Evolutionary conservation across 805 yeast species (phyloP), one percentile per base, ranked within the genome.

Genomic region (Starmerella stigmatis): DNA sequence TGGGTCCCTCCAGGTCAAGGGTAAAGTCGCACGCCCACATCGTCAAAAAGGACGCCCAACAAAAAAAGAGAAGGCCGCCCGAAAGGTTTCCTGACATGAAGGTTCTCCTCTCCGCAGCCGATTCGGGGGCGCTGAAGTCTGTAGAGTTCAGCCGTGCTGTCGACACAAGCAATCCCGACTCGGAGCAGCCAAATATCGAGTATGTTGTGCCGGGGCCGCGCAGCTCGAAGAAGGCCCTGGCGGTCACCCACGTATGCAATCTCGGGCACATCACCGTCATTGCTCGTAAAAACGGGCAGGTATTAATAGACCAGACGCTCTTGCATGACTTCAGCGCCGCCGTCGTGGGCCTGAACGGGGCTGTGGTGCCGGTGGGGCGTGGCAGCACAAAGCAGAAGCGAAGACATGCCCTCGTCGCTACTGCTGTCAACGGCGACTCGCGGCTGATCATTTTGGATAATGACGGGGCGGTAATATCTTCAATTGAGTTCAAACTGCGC

Each of bases 101-200:
- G 59, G 64, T 74, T 19, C 52, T 74, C 35, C 73, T 67, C 12
- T 64, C 77, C 3, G 66, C 75, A 5, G 75, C 70, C 48, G 79
- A 75, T 52, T 66, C 73, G 2, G 79, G 78, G 5, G 59, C 66
- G 21, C 57, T 73, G 23, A 72, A 73, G 53, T 86, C 79, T 57
- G 65, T 84, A 8, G 57, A 70, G 5, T 85, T 86, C 54, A 60
- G 65, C 16, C 65, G 71, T 42, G 89, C 88, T 0, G 79, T 89
- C 0, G 94, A 88, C 57, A 86, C 95, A 3, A 81, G 95, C 5
- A 67, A 70, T 33, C 77, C 79, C 57, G 73, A 73, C 27, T 80
- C 81, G 0, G 62, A 66, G 11, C 83, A 79, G 57, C 94, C 94
- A 0, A 70, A 67, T 41, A 67, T 79, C 11, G 68, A 64, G 36